phyloP scores from a whole-genome alignment of 2,329 filamentous ascomycete genomes.

The Ascochyta viciae-villosae region DNA sequence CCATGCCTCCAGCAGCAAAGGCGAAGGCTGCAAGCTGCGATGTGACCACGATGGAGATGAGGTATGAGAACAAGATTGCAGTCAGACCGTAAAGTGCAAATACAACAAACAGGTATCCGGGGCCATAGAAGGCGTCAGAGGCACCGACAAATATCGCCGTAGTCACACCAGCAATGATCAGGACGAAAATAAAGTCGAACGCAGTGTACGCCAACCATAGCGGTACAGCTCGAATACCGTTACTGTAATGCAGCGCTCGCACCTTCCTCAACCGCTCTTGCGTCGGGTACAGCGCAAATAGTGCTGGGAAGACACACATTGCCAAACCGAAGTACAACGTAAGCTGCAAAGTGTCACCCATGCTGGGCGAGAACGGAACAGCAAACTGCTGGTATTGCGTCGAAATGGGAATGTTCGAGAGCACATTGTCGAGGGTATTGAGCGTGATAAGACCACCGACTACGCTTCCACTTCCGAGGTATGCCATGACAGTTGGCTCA shows the following conservation, averaged over 20 bases:
- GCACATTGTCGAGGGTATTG: constrained; percentile 86
- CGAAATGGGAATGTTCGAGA: constrained; percentile 72
- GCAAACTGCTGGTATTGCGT: constrained; percentile 79
- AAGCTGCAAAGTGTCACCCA: constrained; percentile 78
- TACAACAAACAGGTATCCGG: constrained; percentile 82
- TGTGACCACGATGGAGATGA: constrained; percentile 79
- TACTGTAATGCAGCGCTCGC: constrained; percentile 86
- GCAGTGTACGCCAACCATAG: constrained; percentile 83
- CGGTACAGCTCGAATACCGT: constrained; percentile 81
- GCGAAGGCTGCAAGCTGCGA: constrained; percentile 87
- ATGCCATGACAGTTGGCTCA: constrained; percentile 71
- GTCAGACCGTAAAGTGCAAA: constrained; percentile 82
- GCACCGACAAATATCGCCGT: constrained; percentile 72
- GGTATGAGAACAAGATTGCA: constrained; percentile 77
- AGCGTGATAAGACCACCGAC: constrained; percentile 76
- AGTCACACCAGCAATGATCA: constrained; percentile 70
- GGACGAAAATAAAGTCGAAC: constrained; percentile 80
- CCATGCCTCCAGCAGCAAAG: constrained; percentile 79
- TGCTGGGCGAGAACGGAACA: constrained; percentile 71
- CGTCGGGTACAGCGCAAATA: constrained; percentile 91
- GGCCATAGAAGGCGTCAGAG: constrained; percentile 74
- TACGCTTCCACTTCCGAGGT: constrained; percentile 69
- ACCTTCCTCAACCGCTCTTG: constrained; percentile 80
- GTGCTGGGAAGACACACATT: constrained; percentile 79
- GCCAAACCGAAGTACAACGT: constrained; percentile 83